These are phyloP conservation scores for Tricholoma sp. DNA, from an alignment of 768 basidiomycete species.

Conservation along the genomic window DNA sequence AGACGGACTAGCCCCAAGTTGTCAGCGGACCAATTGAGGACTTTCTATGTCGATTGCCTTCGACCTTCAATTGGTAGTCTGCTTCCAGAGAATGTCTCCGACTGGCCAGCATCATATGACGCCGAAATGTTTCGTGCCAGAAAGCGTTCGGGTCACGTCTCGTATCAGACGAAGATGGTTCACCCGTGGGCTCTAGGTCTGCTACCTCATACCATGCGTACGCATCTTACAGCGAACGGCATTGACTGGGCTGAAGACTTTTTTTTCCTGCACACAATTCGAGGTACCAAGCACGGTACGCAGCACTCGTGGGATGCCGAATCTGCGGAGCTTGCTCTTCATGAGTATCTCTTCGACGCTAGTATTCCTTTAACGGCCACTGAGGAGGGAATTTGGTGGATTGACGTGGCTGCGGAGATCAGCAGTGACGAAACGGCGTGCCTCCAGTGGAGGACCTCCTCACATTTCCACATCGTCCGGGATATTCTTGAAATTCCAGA, in stretches of 20 bases:
- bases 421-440: constrained; percentile 11
- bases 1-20: background rate
- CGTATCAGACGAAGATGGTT: background rate
- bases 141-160: background rate
- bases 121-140: no score
- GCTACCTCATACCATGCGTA: background rate
- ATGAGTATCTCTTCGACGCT: background rate
- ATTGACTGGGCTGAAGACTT: background rate
- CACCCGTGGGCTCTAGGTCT: background rate
- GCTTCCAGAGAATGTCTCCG: no score
- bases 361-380: no score
- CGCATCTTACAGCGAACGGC: background rate
- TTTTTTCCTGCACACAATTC: background rate
- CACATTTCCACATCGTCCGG: constrained; percentile 18
- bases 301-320: background rate
- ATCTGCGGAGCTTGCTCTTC: background rate
- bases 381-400: constrained; percentile 15
- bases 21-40: background rate
- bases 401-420: constrained; percentile 27
- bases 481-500: constrained; percentile 9
- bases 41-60: background rate
- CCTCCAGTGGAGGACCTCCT: constrained; percentile 26
- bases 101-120: no score
- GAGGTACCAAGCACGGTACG: background rate
- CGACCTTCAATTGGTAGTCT: background rate